Conservation (phyloP, 1,284 basidiomycete genomes). For the Thelephora terrestris region DNA sequence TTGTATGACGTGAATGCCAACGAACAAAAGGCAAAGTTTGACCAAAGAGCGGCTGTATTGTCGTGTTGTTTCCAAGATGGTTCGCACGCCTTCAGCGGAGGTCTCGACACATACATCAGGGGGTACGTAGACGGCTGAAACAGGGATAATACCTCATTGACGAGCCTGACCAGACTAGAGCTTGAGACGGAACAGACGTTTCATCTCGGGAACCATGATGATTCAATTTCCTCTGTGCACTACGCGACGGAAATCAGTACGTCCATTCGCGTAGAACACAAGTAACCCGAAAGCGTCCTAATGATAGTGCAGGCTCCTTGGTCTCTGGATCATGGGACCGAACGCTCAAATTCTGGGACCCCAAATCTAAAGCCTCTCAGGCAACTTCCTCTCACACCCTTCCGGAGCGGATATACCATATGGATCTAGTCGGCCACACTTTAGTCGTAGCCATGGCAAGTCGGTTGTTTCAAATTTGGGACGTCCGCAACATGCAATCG, state of each 20-base stretch:
- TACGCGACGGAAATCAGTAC: constrained; percentile 45
- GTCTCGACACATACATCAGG: constrained; percentile 64
- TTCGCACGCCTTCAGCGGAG: constrained; percentile 59
- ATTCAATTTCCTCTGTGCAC: constrained; percentile 54
- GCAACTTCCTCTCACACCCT: constrained; percentile 51
- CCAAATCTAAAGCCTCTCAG: constrained; percentile 47
- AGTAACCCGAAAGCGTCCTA: not conserved
- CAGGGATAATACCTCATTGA: not conserved
- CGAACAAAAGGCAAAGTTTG: constrained; percentile 64
- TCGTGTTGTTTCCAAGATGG: constrained; percentile 58
- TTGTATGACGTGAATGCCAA: constrained; percentile 59
- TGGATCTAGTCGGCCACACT: constrained; percentile 63
- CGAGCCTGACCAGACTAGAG: constrained; percentile 39
- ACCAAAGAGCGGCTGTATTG: constrained; percentile 68
- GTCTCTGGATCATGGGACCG: constrained; percentile 90
- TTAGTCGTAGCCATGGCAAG: constrained; percentile 89
- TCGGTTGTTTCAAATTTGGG: constrained; percentile 81
- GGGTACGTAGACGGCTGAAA: constrained; percentile 36
- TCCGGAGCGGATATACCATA: constrained; percentile 77
- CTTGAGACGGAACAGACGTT: constrained; percentile 49
- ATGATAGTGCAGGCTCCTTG: constrained; percentile 42
- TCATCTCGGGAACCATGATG: constrained; percentile 57
- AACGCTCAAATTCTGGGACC: constrained; percentile 82
- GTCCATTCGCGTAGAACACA: constrained; percentile 13
- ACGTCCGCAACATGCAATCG: constrained; percentile 64